These are phyloP conservation scores for Scutellaria galericulata DNA, from an alignment of 257 asterid genomes.

Conservation along the genomic window DNA sequence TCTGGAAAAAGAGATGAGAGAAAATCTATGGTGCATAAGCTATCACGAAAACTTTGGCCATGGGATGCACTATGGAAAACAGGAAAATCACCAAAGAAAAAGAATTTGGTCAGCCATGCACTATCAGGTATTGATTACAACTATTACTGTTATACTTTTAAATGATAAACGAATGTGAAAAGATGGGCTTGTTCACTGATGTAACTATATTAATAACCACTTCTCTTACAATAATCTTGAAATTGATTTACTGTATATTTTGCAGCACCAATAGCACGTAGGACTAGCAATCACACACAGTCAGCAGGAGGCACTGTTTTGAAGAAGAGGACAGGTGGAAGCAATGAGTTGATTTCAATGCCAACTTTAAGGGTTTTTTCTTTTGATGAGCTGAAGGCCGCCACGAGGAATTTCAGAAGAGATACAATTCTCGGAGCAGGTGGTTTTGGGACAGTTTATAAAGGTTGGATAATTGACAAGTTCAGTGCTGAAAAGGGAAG, in stretches of 20 bases:
- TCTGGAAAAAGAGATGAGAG: conserved; percentile 33
- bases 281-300: conserved; percentile 29
- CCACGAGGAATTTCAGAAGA: conserved; percentile 44
- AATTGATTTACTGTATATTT: conserved; percentile 22
- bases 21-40: conserved; percentile 35
- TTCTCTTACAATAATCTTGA: conserved; percentile 15
- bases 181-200: not conserved
- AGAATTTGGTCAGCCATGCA: conserved; percentile 13
- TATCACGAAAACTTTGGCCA: conserved; percentile 47
- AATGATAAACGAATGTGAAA: not conserved
- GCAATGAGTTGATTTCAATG: not conserved
- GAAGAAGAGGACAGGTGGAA: too few species aligned
- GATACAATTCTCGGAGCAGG: conserved; percentile 48
- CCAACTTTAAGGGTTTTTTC: conserved; percentile 43
- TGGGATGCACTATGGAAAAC: conserved; percentile 36
- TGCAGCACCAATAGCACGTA: conserved; percentile 51
- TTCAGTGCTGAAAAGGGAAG: conserved; percentile 29
- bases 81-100: conserved; percentile 35
- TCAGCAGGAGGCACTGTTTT: not conserved
- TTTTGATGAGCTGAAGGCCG: conserved; percentile 42
- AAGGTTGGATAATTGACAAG: conserved; percentile 37
- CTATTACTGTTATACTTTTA: not conserved
- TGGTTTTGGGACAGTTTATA: conserved; percentile 56
- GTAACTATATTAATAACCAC: conserved; percentile 9
- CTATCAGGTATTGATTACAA: conserved; percentile 39